Percentiles rank a stretch among this genome's conserved stretches.
phyloP scores from a whole-genome alignment of 768 basidiomycete species.

The Harrya chromipes region DNA sequence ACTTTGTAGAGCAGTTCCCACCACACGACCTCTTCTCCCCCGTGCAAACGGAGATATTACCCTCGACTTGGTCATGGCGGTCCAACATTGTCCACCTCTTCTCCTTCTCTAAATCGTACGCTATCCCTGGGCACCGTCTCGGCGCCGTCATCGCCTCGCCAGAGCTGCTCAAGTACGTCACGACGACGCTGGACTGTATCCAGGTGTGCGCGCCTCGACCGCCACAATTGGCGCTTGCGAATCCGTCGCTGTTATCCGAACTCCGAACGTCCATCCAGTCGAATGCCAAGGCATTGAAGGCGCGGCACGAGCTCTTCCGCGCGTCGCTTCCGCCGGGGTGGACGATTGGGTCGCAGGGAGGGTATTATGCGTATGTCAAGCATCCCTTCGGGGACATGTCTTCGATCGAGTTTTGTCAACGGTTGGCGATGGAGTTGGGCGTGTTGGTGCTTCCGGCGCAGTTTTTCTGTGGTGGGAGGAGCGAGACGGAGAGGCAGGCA shows the following conservation, averaged over 20 bases:
- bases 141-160: conserved; percentile 68
- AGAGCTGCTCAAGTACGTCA: conserved; percentile 43
- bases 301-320: conserved; percentile 57
- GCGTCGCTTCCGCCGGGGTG: conserved; percentile 48
- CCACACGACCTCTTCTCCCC: conserved; percentile 57
- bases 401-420: conserved; percentile 52
- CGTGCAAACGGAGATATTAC: not conserved
- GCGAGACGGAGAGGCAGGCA: conserved; percentile 13
- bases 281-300: conserved; percentile 46
- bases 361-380: conserved; percentile 75
- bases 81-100: conserved; percentile 63
- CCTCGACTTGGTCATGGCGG: conserved; percentile 48
- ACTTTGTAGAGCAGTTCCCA: conserved; percentile 56
- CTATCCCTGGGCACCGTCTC: conserved; percentile 78
- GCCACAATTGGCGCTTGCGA: conserved; percentile 62
- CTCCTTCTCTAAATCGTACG: conserved; percentile 80
- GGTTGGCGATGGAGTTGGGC: conserved; percentile 59
- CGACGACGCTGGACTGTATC: conserved; percentile 69
- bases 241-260: conserved; percentile 45
- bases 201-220: conserved; percentile 79
- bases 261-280: conserved; percentile 52
- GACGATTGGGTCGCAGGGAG: conserved; percentile 63
- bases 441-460: conserved; percentile 63
- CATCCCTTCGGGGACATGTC: conserved; percentile 53
- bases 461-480: conserved; percentile 47